Evolutionary conservation across 2,329 filamentous ascomycete genomes (phyloP).

Genomic region (Nothomitra cinnamomea): DNA sequence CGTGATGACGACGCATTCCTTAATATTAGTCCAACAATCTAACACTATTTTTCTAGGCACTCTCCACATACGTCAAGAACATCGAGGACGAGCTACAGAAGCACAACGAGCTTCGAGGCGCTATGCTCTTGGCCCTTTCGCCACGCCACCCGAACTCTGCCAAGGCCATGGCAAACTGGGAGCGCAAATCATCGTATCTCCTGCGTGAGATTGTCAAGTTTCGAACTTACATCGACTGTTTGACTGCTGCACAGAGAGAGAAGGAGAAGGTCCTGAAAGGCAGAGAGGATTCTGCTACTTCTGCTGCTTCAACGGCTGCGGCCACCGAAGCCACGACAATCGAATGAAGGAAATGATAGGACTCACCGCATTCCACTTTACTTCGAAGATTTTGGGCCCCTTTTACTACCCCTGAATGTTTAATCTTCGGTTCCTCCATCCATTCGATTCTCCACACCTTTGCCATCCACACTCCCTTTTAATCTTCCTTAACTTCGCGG

Average conservation of each 20-base stretch:
- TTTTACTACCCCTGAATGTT: too few relatives aligned
- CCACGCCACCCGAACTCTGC: slow-evolving; percentile 63
- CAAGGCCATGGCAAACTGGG: slow-evolving; percentile 92
- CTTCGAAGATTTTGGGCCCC: too few relatives aligned
- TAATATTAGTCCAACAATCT: neutral
- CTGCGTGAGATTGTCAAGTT: slow-evolving; percentile 94
- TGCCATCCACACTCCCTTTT: too few relatives aligned
- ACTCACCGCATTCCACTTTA: too few relatives aligned
- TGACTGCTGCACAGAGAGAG: slow-evolving; percentile 51
- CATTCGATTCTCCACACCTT: too few relatives aligned
- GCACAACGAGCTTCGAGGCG: slow-evolving; percentile 75
- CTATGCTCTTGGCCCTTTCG: slow-evolving; percentile 81
- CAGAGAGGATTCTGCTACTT: neutral
- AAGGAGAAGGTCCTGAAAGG: slow-evolving; percentile 29
- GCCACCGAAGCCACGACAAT: too few relatives aligned
- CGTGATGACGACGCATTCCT: too few relatives aligned
- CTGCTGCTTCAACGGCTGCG: too few relatives aligned
- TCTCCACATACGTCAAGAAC: slow-evolving; percentile 64
- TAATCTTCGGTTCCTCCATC: too few relatives aligned
- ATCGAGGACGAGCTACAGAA: slow-evolving; percentile 72
- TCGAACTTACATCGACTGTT: slow-evolving; percentile 77
- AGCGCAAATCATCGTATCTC: slow-evolving; percentile 83
- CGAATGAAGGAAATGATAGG: too few relatives aligned
- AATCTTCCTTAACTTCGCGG: too few relatives aligned
- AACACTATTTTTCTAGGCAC: slow-evolving; percentile 35